These are phyloP conservation scores for Endocladia muricata DNA, from an alignment of 31 red algal species.

Conservation along the genomic window DNA sequence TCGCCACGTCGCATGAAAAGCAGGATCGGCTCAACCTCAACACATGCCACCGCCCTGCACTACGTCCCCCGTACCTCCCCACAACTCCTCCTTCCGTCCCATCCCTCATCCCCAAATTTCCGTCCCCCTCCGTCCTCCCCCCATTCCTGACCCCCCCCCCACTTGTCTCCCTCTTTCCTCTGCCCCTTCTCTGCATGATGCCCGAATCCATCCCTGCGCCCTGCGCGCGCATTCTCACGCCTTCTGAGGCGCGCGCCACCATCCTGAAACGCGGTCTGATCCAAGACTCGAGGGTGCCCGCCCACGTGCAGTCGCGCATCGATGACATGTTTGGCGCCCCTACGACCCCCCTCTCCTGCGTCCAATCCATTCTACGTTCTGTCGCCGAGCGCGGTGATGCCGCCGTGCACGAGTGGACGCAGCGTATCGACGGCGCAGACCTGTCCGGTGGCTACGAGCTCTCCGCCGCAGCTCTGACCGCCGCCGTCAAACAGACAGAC, in stretches of 20 bases:
- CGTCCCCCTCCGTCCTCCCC: background rate
- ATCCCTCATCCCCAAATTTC: background rate
- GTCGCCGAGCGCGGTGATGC: slow-evolving; percentile 57
- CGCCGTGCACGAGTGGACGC: slow-evolving; percentile 67
- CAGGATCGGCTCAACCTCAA: background rate
- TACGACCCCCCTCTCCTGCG: slow-evolving; percentile 62
- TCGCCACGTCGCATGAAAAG: background rate
- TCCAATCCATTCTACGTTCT: slow-evolving; percentile 67
- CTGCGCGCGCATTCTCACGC: slow-evolving; percentile 58
- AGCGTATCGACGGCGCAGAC: slow-evolving; percentile 69
- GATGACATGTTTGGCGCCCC: slow-evolving; percentile 62
- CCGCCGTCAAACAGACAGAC: slow-evolving; percentile 12
- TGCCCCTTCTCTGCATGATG: background rate
- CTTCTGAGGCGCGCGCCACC: slow-evolving; percentile 49
- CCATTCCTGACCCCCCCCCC: background rate
- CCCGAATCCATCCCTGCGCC: slow-evolving; percentile 3
- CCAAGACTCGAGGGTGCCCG: slow-evolving; percentile 59
- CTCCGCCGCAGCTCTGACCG: slow-evolving; percentile 4
- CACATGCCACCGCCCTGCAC: background rate
- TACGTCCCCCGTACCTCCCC: background rate
- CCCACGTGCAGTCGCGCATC: slow-evolving; percentile 53
- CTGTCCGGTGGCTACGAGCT: slow-evolving; percentile 49
- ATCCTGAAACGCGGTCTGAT: slow-evolving; percentile 72
- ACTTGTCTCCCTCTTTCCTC: background rate
- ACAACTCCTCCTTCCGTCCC: background rate